Conservation (phyloP, 805 yeast genomes). For the Myxozyma sirexii region DNA sequence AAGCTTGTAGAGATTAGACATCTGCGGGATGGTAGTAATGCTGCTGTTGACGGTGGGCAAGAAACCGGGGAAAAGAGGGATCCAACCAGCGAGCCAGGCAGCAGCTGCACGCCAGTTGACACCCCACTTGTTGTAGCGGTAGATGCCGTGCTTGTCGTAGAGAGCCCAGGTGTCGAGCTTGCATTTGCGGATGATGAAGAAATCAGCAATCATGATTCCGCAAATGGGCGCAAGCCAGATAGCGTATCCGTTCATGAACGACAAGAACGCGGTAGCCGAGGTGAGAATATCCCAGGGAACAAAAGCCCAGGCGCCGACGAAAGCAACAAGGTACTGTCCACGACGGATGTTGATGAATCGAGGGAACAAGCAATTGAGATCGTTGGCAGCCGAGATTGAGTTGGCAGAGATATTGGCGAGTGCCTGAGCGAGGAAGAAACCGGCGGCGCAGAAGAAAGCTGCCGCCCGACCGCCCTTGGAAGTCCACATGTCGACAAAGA, state of each 20-base stretch:
- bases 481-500: slow-evolving; percentile 46
- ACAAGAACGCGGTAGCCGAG: slow-evolving; percentile 71
- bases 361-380: slow-evolving; percentile 52
- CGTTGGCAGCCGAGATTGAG: slow-evolving; percentile 54
- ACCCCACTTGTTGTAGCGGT: slow-evolving; percentile 49
- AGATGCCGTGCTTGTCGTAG: slow-evolving; percentile 48
- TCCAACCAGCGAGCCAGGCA: slow-evolving; percentile 45
- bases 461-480: slow-evolving; percentile 69
- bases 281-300: slow-evolving; percentile 82
- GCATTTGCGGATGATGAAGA: slow-evolving; percentile 47
- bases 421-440: slow-evolving; percentile 73
- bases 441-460: slow-evolving; percentile 70
- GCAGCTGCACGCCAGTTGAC: slow-evolving; percentile 48
- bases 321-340: slow-evolving; percentile 64
- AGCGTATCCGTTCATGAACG: slow-evolving; percentile 77
- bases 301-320: slow-evolving; percentile 64
- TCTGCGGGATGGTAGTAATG: slow-evolving; percentile 7
- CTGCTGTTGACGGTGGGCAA: slow-evolving; percentile 21
- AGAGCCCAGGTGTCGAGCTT: slow-evolving; percentile 49
- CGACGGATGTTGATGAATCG: slow-evolving; percentile 64
- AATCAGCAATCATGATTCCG: slow-evolving; percentile 59
- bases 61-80: slow-evolving; percentile 32
- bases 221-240: slow-evolving; percentile 83
- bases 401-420: slow-evolving; percentile 74
- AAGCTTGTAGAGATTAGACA: slow-evolving; percentile 34